Percentiles rank a stretch among this genome's conserved stretches.
These are phyloP conservation scores for Zymoseptoria tritici DNA, from an alignment of 2,329 filamentous ascomycete species.

Conservation along the genomic window DNA sequence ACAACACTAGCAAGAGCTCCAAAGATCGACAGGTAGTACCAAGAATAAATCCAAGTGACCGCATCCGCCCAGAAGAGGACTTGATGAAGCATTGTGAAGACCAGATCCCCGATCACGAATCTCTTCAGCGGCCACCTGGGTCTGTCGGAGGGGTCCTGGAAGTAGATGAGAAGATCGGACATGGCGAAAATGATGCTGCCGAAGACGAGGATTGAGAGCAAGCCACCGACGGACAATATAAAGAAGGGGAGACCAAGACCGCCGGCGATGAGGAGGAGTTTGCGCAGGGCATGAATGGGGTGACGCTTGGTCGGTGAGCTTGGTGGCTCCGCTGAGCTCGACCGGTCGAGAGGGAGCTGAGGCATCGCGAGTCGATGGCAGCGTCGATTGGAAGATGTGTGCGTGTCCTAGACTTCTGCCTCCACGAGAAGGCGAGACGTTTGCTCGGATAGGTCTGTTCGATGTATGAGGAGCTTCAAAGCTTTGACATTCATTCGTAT, in stretches of 20 bases:
- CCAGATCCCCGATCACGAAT: not conserved
- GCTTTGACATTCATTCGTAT: not conserved
- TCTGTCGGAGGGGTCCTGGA: not conserved
- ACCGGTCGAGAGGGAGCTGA: not conserved
- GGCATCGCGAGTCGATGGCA: not conserved
- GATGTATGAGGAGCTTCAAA: not conserved
- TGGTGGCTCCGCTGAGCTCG: not conserved
- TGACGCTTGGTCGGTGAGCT: not conserved
- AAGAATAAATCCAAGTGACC: too few relatives aligned
- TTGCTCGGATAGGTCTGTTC: not conserved
- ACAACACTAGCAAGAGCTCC: not conserved
- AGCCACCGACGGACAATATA: not conserved
- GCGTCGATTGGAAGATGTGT: not conserved
- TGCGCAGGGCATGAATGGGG: not conserved
- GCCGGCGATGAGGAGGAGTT: not conserved
- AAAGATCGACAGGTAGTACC: not conserved
- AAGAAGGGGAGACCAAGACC: not conserved
- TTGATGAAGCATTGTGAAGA: not conserved
- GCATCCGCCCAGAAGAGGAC: not conserved
- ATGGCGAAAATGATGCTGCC: not conserved
- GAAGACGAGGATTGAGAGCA: not conserved
- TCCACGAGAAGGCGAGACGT: not conserved
- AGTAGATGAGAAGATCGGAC: not conserved
- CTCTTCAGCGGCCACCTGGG: not conserved
- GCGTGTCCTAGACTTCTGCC: not conserved